These are phyloP conservation scores for Tricladium varicosporioides DNA, from an alignment of 2,329 filamentous ascomycete genomes.

Conservation along the genomic window DNA sequence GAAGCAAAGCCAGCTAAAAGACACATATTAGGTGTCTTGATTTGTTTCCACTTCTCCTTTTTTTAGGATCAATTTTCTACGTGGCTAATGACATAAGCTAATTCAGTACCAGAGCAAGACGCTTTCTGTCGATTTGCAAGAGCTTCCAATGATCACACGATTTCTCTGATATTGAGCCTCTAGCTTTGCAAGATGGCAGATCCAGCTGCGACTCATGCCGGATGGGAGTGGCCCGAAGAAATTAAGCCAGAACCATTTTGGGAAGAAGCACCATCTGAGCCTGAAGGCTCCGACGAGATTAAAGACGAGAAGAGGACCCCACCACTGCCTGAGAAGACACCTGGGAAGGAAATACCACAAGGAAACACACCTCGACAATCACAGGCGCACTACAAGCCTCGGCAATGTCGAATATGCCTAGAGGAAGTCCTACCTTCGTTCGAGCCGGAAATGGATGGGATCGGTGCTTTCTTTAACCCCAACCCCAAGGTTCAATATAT, in stretches of 20 bases:
- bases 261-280: conserved; percentile 4
- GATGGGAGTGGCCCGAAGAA: conserved; percentile 26
- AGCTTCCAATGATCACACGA: conserved; percentile 18
- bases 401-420: conserved; percentile 87
- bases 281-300: not conserved
- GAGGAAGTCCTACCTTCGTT: conserved; percentile 65
- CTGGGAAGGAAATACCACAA: conserved; percentile 15
- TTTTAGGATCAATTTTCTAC: conserved; percentile 11
- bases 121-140: conserved; percentile 5
- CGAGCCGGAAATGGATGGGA: conserved; percentile 48
- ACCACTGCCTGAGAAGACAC: conserved; percentile 12
- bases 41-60: conserved; percentile 4
- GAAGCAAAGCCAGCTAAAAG: conserved; percentile 11
- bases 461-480: conserved; percentile 56
- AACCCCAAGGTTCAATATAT: conserved; percentile 63
- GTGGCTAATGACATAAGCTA: conserved; percentile 21
- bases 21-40: conserved; percentile 19
- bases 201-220: not conserved
- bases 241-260: conserved; percentile 2
- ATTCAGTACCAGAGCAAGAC: conserved; percentile 10
- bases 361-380: conserved; percentile 31
- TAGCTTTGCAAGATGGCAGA: conserved; percentile 20
- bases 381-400: conserved; percentile 59
- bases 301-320: not conserved
- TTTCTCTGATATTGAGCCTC: conserved; percentile 13